Percentiles rank a stretch among this genome's conserved stretches.
Evolutionary conservation across 345 rosid species (phyloP).

Genomic region (Psidium guajava): DNA sequence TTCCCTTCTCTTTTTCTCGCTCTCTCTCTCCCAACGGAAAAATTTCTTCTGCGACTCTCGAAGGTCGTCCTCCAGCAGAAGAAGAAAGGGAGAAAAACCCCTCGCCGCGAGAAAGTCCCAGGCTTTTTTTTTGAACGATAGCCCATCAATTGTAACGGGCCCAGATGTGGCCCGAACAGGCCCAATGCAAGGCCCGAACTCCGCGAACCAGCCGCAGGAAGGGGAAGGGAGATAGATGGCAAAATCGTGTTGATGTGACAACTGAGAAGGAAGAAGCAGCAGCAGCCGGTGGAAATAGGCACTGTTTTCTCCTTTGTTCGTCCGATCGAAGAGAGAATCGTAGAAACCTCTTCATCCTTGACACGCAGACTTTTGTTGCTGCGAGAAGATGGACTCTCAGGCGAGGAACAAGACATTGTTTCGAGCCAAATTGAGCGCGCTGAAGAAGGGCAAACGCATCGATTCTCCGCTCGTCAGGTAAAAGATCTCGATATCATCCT

Average conservation of each 20-base stretch:
- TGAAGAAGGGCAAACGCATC: conserved; percentile 69
- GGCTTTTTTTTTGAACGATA: not conserved
- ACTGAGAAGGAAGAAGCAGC: not conserved
- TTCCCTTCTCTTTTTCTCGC: not conserved
- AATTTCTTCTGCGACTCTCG: not conserved
- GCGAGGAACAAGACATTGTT: conserved; percentile 76
- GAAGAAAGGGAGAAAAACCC: not conserved
- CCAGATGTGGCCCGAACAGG: not conserved
- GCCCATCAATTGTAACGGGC: not conserved
- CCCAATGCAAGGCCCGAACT: not conserved
- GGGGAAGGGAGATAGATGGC: not conserved
- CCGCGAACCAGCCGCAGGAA: not conserved
- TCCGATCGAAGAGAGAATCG: not conserved
- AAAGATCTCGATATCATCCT: not conserved
- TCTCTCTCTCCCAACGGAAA: not conserved
- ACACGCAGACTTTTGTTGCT: not conserved
- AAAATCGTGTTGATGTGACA: not conserved
- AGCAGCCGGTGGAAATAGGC: not conserved
- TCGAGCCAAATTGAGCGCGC: conserved; percentile 78
- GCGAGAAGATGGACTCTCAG: conserved; percentile 51
- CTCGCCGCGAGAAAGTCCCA: not conserved
- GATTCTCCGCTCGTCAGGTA: conserved; percentile 89
- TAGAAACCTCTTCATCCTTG: not conserved
- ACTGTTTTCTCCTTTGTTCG: not conserved
- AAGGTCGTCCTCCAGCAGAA: not conserved